Base-by-base conservation (phyloP, 1,284 basidiomycete genomes). In the Pseudozyma thailandica region DNA sequence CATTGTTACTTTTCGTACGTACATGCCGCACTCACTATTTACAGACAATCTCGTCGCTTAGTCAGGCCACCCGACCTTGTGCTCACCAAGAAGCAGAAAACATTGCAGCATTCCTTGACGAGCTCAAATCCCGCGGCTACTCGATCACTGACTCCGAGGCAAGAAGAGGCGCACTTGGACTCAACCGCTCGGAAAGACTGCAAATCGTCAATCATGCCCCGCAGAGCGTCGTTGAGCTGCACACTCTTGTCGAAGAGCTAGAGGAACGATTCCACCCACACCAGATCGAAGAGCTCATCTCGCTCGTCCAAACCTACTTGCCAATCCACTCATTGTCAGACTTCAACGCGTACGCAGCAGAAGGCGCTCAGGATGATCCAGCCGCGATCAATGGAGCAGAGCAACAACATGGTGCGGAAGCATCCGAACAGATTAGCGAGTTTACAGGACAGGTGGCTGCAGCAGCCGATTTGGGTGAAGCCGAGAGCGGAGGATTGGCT, bases 121-220 rank as follows among this genome's bases (percentile, higher is more conserved):
- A 85, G 33, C 87, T 96, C 47, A 57, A 71, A 13, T 21, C 43
- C 13, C 43, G 49, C 13, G 71, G 77, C 47, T 72, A 65, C 43
- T 73, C 63, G 9, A 46, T 60, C 46, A 62, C 55, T 13, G 75
- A 77, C 33, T 51, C 61, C 1, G 61, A 66, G 39, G 58, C 73
- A 25, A 72, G 56, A n/a, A 46, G 57, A 12, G 72, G 68, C 18
- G 61, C 48, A 15, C 91, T 89, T 62, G 87, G 88, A 9, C 85
- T 97, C 62, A 94, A 93, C 0, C 95, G 94, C 78, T 89, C 90
- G 4, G 94, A 97, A 85, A 92, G 94, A 74, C 86, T 97, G 4
- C 93, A 95, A 81, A 87, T 95, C 31, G 89, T 93, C 45, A 96
- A 97, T 80, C 87, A 95, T 15, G 90, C 90, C 0, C 94, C 94